Percentiles rank a stretch among this genome's conserved stretches.
These are phyloP conservation scores for Leishmania tropica DNA, from an alignment of 208 protist species.

Conservation along the genomic window DNA sequence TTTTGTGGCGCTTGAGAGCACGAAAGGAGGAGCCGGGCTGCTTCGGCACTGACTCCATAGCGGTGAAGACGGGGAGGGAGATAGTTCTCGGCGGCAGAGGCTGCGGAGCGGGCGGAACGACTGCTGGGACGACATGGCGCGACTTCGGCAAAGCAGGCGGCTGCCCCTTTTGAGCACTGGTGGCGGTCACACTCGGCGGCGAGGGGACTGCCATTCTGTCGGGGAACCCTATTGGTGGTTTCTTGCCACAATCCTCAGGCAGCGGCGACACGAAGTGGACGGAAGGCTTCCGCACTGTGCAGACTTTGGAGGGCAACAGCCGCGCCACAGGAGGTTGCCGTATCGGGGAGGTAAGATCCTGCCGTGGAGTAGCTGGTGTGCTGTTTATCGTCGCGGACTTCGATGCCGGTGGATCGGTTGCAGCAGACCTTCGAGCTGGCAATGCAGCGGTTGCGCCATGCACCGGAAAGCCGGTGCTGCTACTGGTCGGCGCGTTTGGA, in stretches of 20 bases:
- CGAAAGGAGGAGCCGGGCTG: constrained; percentile 8
- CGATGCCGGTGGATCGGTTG: background rate
- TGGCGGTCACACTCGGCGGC: background rate
- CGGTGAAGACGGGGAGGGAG: constrained; percentile 14
- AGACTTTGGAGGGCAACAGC: background rate
- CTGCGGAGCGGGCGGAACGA: background rate
- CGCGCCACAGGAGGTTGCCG: background rate
- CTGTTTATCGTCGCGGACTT: background rate
- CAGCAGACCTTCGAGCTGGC: background rate
- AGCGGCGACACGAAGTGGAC: background rate
- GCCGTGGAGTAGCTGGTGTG: too few species aligned
- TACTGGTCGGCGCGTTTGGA: background rate
- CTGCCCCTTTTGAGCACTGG: too few species aligned
- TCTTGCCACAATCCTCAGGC: background rate
- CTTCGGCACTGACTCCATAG: constrained; percentile 24
- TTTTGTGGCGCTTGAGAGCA: constrained; percentile 7
- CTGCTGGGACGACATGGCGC: background rate
- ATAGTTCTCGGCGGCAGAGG: background rate
- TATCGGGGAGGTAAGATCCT: background rate
- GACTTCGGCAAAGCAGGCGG: background rate
- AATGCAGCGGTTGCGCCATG: background rate
- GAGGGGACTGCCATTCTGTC: background rate
- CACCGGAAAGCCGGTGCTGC: background rate
- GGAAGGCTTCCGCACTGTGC: background rate
- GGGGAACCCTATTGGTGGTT: background rate